Conservation (phyloP, 192 early-diverging fungal species). For the Coemansia sp. region DNA sequence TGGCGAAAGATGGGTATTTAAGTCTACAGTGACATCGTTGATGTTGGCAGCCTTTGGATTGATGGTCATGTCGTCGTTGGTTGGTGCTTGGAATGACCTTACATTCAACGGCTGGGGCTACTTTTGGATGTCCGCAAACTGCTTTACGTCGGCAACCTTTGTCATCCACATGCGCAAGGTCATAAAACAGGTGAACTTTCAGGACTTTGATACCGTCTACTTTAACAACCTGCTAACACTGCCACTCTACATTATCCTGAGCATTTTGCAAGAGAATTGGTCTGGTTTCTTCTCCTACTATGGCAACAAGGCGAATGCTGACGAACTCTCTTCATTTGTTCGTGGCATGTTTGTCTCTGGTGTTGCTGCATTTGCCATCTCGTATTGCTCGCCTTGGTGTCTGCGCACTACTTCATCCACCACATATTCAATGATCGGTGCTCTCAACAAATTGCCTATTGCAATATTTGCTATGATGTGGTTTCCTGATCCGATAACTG, state of each 20-base stretch:
- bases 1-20: conserved; percentile 82
- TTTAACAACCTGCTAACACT: conserved; percentile 93
- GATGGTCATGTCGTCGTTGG: conserved; percentile 83
- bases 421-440: conserved; percentile 96
- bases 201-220: conserved; percentile 97
- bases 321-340: conserved; percentile 63
- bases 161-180: conserved; percentile 88
- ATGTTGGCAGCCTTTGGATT: conserved; percentile 83
- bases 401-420: conserved; percentile 67
- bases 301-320: conserved; percentile 53
- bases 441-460: conserved; percentile 97
- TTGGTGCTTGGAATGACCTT: conserved; percentile 82
- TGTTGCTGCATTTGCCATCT: conserved; percentile 86
- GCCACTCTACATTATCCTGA: conserved; percentile 73
- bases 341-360: conserved; percentile 76
- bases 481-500: conserved; percentile 83
- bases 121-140: conserved; percentile 92
- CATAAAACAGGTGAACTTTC: conserved; percentile 87
- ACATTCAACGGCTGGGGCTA: conserved; percentile 64
- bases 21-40: conserved; percentile 74
- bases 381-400: conserved; percentile 70
- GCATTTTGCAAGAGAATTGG: conserved; percentile 71
- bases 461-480: conserved; percentile 93
- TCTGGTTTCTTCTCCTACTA: conserved; percentile 50
- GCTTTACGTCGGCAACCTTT: conserved; percentile 83